Evolutionary conservation across 495 filamentous ascomycete genomes (phyloP), one percentile per base, ranked within the genome.

Genomic region (Aspergillus ellipticus): DNA sequence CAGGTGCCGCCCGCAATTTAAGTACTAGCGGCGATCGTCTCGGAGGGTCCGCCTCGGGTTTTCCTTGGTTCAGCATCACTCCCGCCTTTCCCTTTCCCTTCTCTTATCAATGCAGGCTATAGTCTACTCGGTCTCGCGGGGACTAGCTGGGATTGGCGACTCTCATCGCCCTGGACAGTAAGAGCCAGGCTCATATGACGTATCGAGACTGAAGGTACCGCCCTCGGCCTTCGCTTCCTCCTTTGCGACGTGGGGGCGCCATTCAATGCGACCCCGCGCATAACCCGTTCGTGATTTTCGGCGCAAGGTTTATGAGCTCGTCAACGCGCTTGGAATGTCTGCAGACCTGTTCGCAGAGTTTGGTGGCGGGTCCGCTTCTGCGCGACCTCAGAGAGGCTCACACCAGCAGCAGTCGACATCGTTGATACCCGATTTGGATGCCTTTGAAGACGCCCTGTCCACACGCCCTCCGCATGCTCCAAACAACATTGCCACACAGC

Each of bases 341-440:
- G 82, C 85, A 49, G 88, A 90, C 60, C 78, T 92, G 33, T 82
- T 88, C 35, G 85, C 87, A 48, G 85, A 83, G 48, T 92, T 92
- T 60, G 86, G 84, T 35, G 60, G 60, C 56, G 61, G 61, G 24
- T 22, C 59, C 26, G 20, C 59, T 37, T 43, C 68, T 54, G 58
- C 22, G 28, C 60, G 62, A 49, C 52, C 61, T 45, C 47, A 58
- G 28, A 56, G 51, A 35, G 55, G 62, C 45, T 29, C 39, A 35
- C 15, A 29, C 41, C 62, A 60, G 21, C 59, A 59, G 31, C 26
- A 60, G 47, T 28, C 60, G 53, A 54, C 17, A 9, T 58, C 68
- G 17, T 60, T 72, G 20, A 71, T 72, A 35, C 57, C 61, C 35
- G 63, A 53, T 15, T 49, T 66, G 19, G 62, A 70, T 22, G 39